A percentile compares a stretch with the other conserved stretches of the same genome.
Evolutionary conservation across 495 filamentous ascomycete species (phyloP).

Genomic region (Aspergillus sparsus): DNA sequence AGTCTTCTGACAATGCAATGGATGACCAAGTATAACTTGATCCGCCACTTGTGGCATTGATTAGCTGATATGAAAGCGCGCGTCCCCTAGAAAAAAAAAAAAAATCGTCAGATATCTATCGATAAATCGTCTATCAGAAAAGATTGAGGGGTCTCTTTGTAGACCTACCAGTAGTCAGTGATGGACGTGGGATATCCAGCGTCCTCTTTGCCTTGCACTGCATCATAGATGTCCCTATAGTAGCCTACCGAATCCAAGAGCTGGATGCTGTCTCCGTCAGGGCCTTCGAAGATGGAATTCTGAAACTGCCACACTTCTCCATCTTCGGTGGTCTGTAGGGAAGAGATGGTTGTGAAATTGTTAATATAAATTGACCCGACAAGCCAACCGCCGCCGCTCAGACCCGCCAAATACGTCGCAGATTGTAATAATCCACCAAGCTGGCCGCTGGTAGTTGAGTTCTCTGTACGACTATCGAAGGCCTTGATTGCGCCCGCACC

Average conservation of each 20-base stretch:
- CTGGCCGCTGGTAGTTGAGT: constrained; percentile 64
- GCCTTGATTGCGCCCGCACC: constrained; percentile 87
- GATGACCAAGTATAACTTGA: constrained; percentile 84
- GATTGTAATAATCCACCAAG: constrained; percentile 85
- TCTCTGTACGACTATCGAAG: constrained; percentile 74
- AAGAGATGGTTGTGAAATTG: constrained; percentile 78
- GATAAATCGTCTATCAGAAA: constrained; percentile 18
- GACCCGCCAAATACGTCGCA: constrained; percentile 78
- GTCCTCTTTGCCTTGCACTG: constrained; percentile 64
- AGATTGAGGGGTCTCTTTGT: neutral
- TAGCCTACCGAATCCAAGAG: constrained; percentile 60
- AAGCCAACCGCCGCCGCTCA: constrained; percentile 88
- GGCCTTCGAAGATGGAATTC: constrained; percentile 74
- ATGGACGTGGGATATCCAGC: constrained; percentile 76
- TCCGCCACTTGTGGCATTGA: constrained; percentile 76
- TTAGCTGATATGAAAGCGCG: constrained; percentile 78
- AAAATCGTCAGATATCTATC: constrained; percentile 12
- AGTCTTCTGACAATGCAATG: constrained; percentile 67
- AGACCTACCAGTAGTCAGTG: constrained; percentile 78
- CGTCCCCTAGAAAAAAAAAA: constrained; percentile 48
- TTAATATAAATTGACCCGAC: constrained; percentile 84
- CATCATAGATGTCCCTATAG: constrained; percentile 61
- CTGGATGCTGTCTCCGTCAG: constrained; percentile 53
- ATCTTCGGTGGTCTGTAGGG: constrained; percentile 45
- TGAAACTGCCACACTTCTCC: constrained; percentile 73